Percentiles rank a stretch among this genome's conserved stretches.
Conservation (phyloP, 257 asterid species). For the Avicennia marina region DNA sequence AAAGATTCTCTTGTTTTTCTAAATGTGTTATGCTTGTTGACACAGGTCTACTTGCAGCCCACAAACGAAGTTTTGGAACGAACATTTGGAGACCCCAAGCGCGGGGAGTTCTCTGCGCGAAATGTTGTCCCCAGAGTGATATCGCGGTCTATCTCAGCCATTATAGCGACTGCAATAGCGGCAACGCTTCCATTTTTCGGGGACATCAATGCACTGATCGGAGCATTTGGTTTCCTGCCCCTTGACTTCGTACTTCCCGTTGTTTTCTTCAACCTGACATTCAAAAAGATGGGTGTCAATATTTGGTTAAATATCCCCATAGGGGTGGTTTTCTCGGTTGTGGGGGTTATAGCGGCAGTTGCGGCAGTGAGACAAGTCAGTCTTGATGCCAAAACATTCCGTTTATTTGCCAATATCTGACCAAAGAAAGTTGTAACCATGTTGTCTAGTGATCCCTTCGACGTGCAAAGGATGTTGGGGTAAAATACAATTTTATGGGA, state of each 20-base stretch:
- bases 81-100: conserved; percentile 53
- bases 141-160: conserved; percentile 56
- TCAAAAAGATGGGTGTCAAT: conserved; percentile 46
- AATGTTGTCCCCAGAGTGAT: conserved; percentile 68
- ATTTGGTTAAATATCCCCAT: conserved; percentile 61
- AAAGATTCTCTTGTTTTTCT: too few relatives aligned
- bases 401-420: too few relatives aligned
- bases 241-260: conserved; percentile 85
- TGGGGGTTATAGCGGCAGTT: conserved; percentile 62
- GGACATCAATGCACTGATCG: conserved; percentile 69
- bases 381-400: conserved; percentile 71
- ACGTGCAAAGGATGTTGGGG: too few relatives aligned
- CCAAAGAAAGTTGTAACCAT: too few relatives aligned
- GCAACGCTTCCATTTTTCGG: conserved; percentile 94
- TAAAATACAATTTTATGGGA: too few relatives aligned
- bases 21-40: too few relatives aligned
- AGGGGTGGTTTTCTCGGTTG: conserved; percentile 50
- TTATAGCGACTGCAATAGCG: conserved; percentile 57
- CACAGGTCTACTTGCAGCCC: conserved; percentile 93
- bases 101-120: conserved; percentile 55
- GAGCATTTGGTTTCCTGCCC: conserved; percentile 92
- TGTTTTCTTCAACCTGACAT: conserved; percentile 74
- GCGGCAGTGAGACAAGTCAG: conserved; percentile 86
- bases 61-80: conserved; percentile 80
- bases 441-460: too few relatives aligned